phyloP scores from a whole-genome alignment of 108 stramenopile species.

The Nitzschia sp. region DNA sequence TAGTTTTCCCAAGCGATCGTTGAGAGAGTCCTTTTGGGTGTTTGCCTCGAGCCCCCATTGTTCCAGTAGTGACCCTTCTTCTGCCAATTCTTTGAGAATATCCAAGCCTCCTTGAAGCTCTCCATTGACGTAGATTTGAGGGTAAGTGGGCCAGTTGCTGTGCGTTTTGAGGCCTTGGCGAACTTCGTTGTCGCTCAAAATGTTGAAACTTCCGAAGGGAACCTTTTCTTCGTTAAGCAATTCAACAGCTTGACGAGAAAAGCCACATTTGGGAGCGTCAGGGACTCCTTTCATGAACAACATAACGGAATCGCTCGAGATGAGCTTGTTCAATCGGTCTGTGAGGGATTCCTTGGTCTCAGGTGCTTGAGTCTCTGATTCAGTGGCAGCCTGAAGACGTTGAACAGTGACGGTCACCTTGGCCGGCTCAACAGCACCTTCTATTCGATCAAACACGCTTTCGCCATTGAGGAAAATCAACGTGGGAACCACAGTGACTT shows the following conservation, averaged over 20 bases:
- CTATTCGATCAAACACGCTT: constrained; percentile 66
- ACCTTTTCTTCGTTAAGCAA: constrained; percentile 64
- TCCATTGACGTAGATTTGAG: constrained; percentile 93
- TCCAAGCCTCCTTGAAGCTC: constrained; percentile 96
- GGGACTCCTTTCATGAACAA: constrained; percentile 96
- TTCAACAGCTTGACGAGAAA: constrained; percentile 88
- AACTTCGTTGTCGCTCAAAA: constrained; percentile 79
- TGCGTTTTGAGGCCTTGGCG: constrained; percentile 88
- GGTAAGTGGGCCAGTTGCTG: constrained; percentile 95
- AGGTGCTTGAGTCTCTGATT: background rate
- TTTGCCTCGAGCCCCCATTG: constrained; percentile 40
- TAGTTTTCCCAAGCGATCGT: constrained; percentile 61
- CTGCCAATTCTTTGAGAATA: constrained; percentile 93
- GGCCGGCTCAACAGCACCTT: constrained; percentile 86
- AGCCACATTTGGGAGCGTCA: constrained; percentile 85
- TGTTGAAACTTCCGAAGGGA: constrained; percentile 85
- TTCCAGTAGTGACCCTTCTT: constrained; percentile 62
- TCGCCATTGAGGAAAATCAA: constrained; percentile 70
- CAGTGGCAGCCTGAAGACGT: constrained; percentile 20
- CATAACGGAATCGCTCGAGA: constrained; percentile 75
- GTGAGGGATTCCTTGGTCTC: constrained; percentile 22
- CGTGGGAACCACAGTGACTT: constrained; percentile 86
- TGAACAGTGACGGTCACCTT: constrained; percentile 60
- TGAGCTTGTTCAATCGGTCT: constrained; percentile 56
- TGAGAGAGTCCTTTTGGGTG: constrained; percentile 29